A percentile compares a stretch with the other conserved stretches of the same genome.
Conservation (phyloP, 805 yeast genomes). For the Cyberlindnera japonica region DNA sequence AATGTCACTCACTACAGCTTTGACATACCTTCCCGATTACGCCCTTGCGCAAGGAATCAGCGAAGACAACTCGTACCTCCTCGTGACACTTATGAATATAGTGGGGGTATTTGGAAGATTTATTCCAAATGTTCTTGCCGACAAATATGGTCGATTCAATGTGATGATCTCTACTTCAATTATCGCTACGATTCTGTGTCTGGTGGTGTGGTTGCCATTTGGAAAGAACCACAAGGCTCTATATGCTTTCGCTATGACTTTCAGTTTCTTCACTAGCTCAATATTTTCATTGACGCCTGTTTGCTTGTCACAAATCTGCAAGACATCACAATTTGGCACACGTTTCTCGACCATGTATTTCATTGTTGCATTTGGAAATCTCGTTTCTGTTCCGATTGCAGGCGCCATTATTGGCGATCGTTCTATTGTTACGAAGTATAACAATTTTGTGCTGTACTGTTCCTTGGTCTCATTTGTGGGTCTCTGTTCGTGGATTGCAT, state of each 20-base stretch:
- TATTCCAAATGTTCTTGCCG: constrained; percentile 40
- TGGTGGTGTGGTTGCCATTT: constrained; percentile 64
- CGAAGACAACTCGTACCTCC: constrained; percentile 37
- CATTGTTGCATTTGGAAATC: constrained; percentile 40
- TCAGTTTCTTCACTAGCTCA: constrained; percentile 60
- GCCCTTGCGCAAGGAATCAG: constrained; percentile 42
- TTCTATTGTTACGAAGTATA: neutral
- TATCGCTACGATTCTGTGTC: constrained; percentile 43
- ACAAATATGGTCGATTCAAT: constrained; percentile 37
- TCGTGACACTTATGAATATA: constrained; percentile 43
- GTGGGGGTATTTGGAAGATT: constrained; percentile 41
- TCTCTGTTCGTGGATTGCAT: constrained; percentile 5
- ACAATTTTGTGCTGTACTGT: constrained; percentile 10
- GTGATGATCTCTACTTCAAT: constrained; percentile 34
- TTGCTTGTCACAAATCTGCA: constrained; percentile 60
- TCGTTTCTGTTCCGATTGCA: constrained; percentile 48
- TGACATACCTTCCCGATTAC: constrained; percentile 51
- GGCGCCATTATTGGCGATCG: constrained; percentile 42
- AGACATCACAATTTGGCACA: constrained; percentile 61
- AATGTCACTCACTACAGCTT: constrained; percentile 38
- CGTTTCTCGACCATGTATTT: constrained; percentile 66
- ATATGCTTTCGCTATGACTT: constrained; percentile 49
- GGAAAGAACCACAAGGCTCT: constrained; percentile 43
- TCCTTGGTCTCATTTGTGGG: constrained; percentile 12
- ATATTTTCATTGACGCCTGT: constrained; percentile 64